Base-by-base conservation (phyloP, 2,329 filamentous ascomycete species). In the Juglanconis juglandina region DNA sequence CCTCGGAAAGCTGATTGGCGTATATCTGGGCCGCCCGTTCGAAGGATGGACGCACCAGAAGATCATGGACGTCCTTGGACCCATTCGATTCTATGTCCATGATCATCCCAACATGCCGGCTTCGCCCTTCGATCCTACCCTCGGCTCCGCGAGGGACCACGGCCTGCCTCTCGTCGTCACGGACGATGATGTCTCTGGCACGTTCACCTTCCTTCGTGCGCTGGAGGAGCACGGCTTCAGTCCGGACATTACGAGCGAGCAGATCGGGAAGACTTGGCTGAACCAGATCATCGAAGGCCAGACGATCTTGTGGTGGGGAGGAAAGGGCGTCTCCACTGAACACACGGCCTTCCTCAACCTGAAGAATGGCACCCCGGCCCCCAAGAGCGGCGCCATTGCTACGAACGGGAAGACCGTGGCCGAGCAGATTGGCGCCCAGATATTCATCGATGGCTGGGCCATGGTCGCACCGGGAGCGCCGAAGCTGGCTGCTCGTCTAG, bases 281-380 rank as follows among this genome's bases (percentile, higher is more conserved):
- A 73, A 74, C 61, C 68, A 68, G 7, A 64, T 71, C 35, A 70
- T 74, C 50, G 67, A 71, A 46, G 51, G 64, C 9, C 66, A 66
- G 1, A 69, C 71, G 5, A 65, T 74, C 51, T 71, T 76, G 42
- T 75, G 73, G 73, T 76, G 73, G 73, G 73, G 73, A 4, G 74
- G 74, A 11, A 66, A 66, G 9, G 74, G 74, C 5, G 68, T 75
- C 7, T 73, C 70, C 1, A 76, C 74, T 0, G 74, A 76, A 59
- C 73, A 76, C 53, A 76, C 74, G 13, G 71, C 72, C 8, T 76
- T 66, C 49, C 64, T 75, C 1, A 76, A 77, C 56, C 64, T 77
- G 14, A 72, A 73, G 63, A 66, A 66, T 6, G 72, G 73, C 5
- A 71, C 77, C 47, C 49, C 64, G 9, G 69, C 74, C 5, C 71